Percentiles rank a stretch among this genome's conserved stretches.
Evolutionary conservation across 169 alveolate genomes (phyloP).

Genomic region (Blepharisma undulans): DNA sequence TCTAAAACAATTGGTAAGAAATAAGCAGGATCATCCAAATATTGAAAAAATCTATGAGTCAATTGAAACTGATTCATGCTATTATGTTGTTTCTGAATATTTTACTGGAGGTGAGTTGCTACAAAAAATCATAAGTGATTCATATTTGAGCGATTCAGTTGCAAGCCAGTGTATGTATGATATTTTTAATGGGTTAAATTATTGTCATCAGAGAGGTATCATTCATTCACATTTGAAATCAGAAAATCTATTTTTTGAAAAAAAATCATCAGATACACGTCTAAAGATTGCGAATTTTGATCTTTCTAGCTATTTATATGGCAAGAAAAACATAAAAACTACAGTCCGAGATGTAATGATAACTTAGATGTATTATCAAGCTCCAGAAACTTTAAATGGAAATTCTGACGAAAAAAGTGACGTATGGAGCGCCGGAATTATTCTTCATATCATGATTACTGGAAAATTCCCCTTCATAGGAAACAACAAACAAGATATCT

Average conservation of each 20-base stretch:
- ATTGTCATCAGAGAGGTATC: constrained; percentile 94
- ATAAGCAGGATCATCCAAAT: background rate
- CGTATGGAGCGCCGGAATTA: constrained; percentile 60
- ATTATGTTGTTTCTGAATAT: background rate
- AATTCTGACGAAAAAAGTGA: constrained; percentile 53
- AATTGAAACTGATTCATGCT: background rate
- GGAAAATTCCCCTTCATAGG: background rate
- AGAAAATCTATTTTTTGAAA: constrained; percentile 94
- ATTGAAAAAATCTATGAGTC: background rate
- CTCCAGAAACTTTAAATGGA: constrained; percentile 51
- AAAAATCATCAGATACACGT: constrained; percentile 3
- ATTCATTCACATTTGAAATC: constrained; percentile 99
- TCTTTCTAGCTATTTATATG: constrained; percentile 38
- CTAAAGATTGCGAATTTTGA: constrained; percentile 56
- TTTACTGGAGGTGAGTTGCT: background rate
- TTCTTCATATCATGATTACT: constrained; percentile 39
- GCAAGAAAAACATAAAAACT: constrained; percentile 19
- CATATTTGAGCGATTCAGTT: background rate
- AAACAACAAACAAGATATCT: background rate
- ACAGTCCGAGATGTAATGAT: constrained; percentile 34
- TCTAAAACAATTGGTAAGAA: background rate
- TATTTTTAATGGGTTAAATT: constrained; percentile 87
- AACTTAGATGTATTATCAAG: constrained; percentile 46
- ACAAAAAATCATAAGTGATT: background rate
- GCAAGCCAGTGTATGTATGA: background rate